Percentiles rank a stretch among this genome's conserved stretches.
Conservation (phyloP, 441 rosid genomes). For the Adansonia rubrostipa region DNA sequence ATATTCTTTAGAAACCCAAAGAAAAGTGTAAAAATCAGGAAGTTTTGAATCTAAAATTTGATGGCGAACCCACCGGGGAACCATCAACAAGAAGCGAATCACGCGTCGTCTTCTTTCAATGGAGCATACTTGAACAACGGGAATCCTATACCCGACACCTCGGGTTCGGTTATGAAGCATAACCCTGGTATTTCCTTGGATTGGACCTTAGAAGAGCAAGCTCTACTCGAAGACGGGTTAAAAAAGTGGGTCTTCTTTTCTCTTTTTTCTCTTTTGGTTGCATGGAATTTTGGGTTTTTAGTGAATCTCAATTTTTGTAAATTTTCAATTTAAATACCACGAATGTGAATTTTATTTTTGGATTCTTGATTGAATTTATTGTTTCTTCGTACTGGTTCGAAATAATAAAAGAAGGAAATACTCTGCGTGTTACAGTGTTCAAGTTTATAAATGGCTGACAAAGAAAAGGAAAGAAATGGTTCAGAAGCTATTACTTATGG, state of each 20-base stretch:
- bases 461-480: neutral
- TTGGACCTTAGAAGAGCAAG: slow-evolving; percentile 65
- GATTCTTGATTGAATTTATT: neutral
- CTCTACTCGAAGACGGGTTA: slow-evolving; percentile 57
- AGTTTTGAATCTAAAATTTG: neutral
- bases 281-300: slow-evolving; percentile 3
- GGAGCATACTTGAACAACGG: slow-evolving; percentile 40
- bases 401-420: neutral
- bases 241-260: slow-evolving; percentile 42
- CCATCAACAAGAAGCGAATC: slow-evolving; percentile 49
- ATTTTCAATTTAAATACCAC: neutral
- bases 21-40: neutral
- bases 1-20: neutral
- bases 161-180: slow-evolving; percentile 46
- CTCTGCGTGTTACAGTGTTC: neutral
- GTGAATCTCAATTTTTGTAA: neutral
- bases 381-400: neutral
- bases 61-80: slow-evolving; percentile 67
- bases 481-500: neutral
- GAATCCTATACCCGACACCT: slow-evolving; percentile 37
- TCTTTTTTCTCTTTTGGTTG: neutral
- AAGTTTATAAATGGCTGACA: neutral
- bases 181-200: slow-evolving; percentile 62
- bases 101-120: slow-evolving; percentile 46
- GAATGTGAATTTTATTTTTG: slow-evolving; percentile 3